These are phyloP conservation scores for Talaromyces marneffei DNA, from an alignment of 2,329 filamentous ascomycete species.

Conservation along the genomic window DNA sequence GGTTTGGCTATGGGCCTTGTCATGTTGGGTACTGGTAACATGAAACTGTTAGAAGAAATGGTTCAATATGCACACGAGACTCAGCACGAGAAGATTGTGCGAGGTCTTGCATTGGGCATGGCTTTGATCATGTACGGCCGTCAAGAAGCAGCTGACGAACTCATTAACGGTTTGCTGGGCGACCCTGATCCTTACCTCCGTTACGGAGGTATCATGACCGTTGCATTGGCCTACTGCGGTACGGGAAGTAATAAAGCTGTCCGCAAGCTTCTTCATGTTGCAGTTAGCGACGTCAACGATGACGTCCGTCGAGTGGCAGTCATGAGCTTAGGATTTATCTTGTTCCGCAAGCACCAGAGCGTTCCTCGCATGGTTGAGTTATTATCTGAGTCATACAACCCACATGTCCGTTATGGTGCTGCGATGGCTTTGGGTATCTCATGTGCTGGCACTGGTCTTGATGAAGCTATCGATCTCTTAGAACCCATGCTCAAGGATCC, in stretches of 20 bases:
- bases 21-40: slow-evolving; percentile 96
- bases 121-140: slow-evolving; percentile 96
- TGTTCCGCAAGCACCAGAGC: slow-evolving; percentile 95
- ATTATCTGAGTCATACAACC: slow-evolving; percentile 96
- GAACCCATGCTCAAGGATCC: slow-evolving; percentile 99
- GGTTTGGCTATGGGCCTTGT: slow-evolving; percentile 94
- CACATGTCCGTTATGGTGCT: slow-evolving; percentile 93
- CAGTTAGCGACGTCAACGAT: slow-evolving; percentile 96
- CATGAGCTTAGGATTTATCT: slow-evolving; percentile 95
- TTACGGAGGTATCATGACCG: slow-evolving; percentile 98
- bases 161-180: slow-evolving; percentile 87
- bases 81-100: slow-evolving; percentile 97
- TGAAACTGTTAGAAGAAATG: slow-evolving; percentile 91
- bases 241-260: slow-evolving; percentile 98
- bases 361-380: slow-evolving; percentile 98
- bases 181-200: slow-evolving; percentile 90
- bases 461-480: slow-evolving; percentile 91
- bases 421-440: slow-evolving; percentile 98
- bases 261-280: slow-evolving; percentile 87
- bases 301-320: slow-evolving; percentile 94
- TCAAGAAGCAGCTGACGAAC: slow-evolving; percentile 88
- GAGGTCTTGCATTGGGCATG: slow-evolving; percentile 92
- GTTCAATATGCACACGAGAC: slow-evolving; percentile 97
- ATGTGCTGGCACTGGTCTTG: slow-evolving; percentile 89
- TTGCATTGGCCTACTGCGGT: slow-evolving; percentile 93